Conservation (phyloP, 495 filamentous ascomycete species). For the Talaromyces adpressus region DNA sequence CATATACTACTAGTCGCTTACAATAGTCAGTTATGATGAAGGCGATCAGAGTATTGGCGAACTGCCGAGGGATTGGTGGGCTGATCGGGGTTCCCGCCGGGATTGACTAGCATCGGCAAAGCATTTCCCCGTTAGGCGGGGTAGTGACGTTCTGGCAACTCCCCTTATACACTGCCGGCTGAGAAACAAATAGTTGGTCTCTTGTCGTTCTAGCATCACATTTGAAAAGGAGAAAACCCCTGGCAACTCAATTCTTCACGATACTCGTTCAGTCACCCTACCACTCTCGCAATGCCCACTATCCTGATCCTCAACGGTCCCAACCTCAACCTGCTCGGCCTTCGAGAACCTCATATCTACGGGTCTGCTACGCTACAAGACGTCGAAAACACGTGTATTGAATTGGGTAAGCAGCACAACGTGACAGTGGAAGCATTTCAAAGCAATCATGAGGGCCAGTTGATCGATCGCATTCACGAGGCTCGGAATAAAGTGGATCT, state of each 20-base stretch:
- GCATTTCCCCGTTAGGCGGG: neutral
- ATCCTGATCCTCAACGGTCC: constrained; percentile 61
- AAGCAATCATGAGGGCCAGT: constrained; percentile 50
- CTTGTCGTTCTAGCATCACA: neutral
- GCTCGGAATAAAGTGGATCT: constrained; percentile 33
- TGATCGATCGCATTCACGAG: constrained; percentile 42
- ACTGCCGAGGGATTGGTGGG: constrained; percentile 46
- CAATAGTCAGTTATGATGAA: constrained; percentile 13
- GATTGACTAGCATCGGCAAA: neutral
- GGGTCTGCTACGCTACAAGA: constrained; percentile 50
- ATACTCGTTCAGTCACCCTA: neutral
- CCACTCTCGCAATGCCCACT: constrained; percentile 17
- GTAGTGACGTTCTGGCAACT: neutral
- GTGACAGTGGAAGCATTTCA: constrained; percentile 37
- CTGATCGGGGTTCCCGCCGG: constrained; percentile 15
- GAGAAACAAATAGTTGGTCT: neutral
- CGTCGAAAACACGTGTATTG: constrained; percentile 28
- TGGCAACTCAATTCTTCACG: neutral
- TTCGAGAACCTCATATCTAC: constrained; percentile 55
- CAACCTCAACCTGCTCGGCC: constrained; percentile 62
- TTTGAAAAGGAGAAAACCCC: neutral
- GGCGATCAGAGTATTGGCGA: constrained; percentile 29
- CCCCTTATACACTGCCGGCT: no score
- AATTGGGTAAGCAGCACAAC: constrained; percentile 25
- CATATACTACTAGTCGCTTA: neutral